A percentile compares a stretch with the other conserved stretches of the same genome.
phyloP scores from a whole-genome alignment of 768 basidiomycete genomes.

The Lentinula lateritia region DNA sequence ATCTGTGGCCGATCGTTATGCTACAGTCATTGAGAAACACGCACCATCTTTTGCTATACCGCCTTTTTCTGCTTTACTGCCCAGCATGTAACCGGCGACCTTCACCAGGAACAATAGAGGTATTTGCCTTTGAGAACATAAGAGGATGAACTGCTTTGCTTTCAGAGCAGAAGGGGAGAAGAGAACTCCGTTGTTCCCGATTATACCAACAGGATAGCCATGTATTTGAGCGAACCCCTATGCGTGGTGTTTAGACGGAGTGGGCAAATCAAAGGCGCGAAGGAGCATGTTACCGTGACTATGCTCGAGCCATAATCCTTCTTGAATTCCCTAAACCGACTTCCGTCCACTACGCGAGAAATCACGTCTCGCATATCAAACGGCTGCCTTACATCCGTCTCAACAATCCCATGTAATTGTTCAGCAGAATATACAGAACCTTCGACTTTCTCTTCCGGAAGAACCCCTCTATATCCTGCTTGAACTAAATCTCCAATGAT shows the following conservation, averaged over 20 bases:
- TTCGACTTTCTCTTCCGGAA: slow-evolving; percentile 53
- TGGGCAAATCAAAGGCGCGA: background rate
- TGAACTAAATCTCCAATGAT: slow-evolving; percentile 75
- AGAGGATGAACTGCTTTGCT: slow-evolving; percentile 91
- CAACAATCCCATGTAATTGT: slow-evolving; percentile 89
- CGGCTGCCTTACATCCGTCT: slow-evolving; percentile 79
- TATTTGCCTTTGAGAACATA: slow-evolving; percentile 87
- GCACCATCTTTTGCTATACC: slow-evolving; percentile 90
- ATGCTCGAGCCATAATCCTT: slow-evolving; percentile 91
- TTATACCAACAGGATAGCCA: slow-evolving; percentile 85
- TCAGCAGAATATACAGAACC: slow-evolving; percentile 73
- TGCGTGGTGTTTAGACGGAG: background rate
- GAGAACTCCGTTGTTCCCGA: slow-evolving; percentile 92
- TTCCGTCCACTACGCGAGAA: slow-evolving; percentile 86
- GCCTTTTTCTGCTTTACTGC: slow-evolving; percentile 89
- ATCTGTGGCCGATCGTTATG: background rate
- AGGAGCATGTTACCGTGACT: slow-evolving; percentile 57
- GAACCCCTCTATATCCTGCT: slow-evolving; percentile 38
- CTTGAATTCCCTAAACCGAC: slow-evolving; percentile 92
- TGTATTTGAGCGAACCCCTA: slow-evolving; percentile 88
- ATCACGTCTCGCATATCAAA: slow-evolving; percentile 96
- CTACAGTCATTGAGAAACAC: background rate
- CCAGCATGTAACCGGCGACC: slow-evolving; percentile 97
- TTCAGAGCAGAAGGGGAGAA: slow-evolving; percentile 93
- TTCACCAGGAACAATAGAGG: slow-evolving; percentile 93